phyloP scores from a whole-genome alignment of 179 eudicot species.

The Silene vulgaris region DNA sequence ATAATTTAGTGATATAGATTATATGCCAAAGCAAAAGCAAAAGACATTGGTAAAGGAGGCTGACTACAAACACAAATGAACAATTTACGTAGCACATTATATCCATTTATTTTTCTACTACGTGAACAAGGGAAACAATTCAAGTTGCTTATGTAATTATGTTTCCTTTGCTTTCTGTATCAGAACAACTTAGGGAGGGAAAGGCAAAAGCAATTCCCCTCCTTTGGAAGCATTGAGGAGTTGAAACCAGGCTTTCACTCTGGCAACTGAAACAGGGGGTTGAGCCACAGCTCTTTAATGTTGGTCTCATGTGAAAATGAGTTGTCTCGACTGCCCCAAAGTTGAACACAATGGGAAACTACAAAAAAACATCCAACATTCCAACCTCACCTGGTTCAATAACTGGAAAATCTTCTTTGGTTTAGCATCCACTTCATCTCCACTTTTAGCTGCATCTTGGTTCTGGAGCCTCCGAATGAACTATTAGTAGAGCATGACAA shows the following conservation, averaged over 20 bases:
- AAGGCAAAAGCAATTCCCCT: not conserved
- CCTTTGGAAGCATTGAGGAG: not conserved
- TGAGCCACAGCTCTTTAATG: not conserved
- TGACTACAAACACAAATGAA: not conserved
- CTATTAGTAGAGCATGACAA: conserved; percentile 33
- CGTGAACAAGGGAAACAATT: not conserved
- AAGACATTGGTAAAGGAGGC: not conserved
- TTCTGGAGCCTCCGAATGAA: conserved; percentile 69
- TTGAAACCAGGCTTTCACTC: conserved; percentile 5
- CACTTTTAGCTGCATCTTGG: conserved; percentile 51
- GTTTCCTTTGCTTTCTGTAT: not conserved
- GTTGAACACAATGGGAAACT: not conserved
- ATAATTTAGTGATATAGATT: not conserved
- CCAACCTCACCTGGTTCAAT: conserved; percentile 62
- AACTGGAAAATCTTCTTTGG: conserved; percentile 82
- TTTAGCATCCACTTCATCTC: conserved; percentile 61
- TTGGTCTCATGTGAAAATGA: not conserved
- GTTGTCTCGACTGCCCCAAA: not conserved
- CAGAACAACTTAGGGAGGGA: not conserved
- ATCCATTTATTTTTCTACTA: not conserved
- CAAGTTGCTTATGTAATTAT: not conserved
- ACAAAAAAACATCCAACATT: conserved; percentile 5
- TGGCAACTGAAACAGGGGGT: not conserved
- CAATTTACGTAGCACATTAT: not conserved
- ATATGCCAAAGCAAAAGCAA: not conserved